A percentile compares a stretch with the other conserved stretches of the same genome.
Evolutionary conservation across 176 grass and related monocot species (phyloP).

Genomic region (Calamus simplicifolius): DNA sequence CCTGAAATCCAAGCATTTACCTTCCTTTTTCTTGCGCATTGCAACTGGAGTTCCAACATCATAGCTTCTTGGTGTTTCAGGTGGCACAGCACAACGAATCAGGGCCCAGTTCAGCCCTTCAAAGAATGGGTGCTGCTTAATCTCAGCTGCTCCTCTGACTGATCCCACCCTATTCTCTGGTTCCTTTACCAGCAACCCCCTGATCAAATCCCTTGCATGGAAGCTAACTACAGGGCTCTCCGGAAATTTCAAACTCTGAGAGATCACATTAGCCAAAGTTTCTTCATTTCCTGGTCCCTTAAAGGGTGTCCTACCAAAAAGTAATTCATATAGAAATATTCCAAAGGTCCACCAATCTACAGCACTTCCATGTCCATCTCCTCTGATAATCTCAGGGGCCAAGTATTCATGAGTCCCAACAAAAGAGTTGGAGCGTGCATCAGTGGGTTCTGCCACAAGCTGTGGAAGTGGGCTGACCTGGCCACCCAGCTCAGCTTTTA

Average conservation of each 20-base stretch:
- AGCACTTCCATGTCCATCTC: conserved; percentile 95
- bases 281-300: conserved; percentile 75
- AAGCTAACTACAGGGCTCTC: conserved; percentile 63
- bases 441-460: conserved; percentile 82
- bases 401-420: conserved; percentile 96
- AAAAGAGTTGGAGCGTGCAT: conserved; percentile 93
- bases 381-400: conserved; percentile 94
- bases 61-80: conserved; percentile 48
- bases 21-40: conserved; percentile 69
- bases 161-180: conserved; percentile 71
- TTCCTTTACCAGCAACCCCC: conserved; percentile 83
- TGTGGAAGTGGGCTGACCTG: conserved; percentile 63
- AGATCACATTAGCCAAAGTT: conserved; percentile 80
- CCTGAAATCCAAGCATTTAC: conserved; percentile 80
- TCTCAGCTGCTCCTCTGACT: conserved; percentile 69
- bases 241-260: conserved; percentile 65
- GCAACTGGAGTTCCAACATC: conserved; percentile 22
- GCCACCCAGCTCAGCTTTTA: conserved; percentile 37
- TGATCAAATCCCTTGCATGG: conserved; percentile 67
- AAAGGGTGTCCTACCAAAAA: conserved; percentile 80
- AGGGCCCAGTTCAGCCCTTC: conserved; percentile 95
- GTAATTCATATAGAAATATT: conserved; percentile 82
- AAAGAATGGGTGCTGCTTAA: conserved; percentile 90
- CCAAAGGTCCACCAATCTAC: conserved; percentile 99
- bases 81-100: conserved; percentile 74